A percentile compares a stretch with the other conserved stretches of the same genome.
These are phyloP conservation scores for Chlorella sp. DNA, from an alignment of 139 green algal species.

Conservation along the genomic window DNA sequence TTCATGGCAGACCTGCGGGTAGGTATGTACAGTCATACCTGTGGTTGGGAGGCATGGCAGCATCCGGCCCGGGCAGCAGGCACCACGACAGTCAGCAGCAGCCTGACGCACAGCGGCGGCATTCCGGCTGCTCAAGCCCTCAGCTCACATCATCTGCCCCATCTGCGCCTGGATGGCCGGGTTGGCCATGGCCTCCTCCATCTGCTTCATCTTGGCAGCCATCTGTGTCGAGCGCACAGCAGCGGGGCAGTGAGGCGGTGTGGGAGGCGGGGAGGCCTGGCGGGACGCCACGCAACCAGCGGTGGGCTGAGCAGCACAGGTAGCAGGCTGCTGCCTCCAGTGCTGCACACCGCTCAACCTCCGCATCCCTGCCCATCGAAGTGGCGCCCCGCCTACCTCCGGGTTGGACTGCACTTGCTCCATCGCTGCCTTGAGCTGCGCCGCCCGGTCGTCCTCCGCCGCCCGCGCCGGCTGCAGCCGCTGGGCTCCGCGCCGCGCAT, in stretches of 20 bases:
- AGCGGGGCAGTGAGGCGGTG: not conserved
- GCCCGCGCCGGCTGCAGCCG: constrained; percentile 3
- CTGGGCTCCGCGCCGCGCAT: not conserved
- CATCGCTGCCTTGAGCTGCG: constrained; percentile 21
- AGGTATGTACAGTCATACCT: too few species aligned
- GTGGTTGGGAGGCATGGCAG: too few species aligned
- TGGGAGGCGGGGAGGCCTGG: not conserved
- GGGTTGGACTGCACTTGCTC: constrained; percentile 47
- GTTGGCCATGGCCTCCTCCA: constrained; percentile 69
- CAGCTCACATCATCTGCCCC: constrained; percentile 27
- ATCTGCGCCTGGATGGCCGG: constrained; percentile 38
- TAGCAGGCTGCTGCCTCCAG: not conserved
- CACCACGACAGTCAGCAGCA: not conserved
- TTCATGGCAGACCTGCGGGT: constrained; percentile 8
- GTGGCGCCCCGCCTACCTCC: not conserved
- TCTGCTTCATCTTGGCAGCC: constrained; percentile 55
- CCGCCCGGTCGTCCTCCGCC: constrained; percentile 3
- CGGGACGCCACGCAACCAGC: not conserved
- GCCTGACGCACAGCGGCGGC: not conserved
- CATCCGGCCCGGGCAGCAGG: not conserved
- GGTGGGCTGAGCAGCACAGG: not conserved
- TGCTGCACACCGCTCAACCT: not conserved
- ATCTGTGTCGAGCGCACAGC: constrained; percentile 24
- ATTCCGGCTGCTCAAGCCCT: not conserved
- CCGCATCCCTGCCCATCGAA: not conserved